Base-by-base conservation (phyloP, 2,329 filamentous ascomycete species). In the Ophiognomonia clavigignenti-juglandacearum region DNA sequence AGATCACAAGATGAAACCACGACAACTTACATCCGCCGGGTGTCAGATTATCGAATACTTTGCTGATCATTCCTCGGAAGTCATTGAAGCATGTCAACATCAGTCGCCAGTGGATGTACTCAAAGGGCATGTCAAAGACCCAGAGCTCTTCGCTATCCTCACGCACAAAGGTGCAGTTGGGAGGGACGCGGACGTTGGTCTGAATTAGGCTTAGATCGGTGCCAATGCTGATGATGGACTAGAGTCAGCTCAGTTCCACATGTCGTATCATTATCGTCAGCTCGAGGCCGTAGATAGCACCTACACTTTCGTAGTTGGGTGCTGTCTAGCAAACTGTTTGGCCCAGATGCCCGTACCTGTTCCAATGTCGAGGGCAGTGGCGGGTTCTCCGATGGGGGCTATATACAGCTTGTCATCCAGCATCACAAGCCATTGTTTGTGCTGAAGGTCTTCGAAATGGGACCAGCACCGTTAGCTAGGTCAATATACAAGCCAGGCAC, bases 201-300 rank as follows among this genome's bases (percentile, higher is more conserved):
- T 59, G 35, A 32, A 43, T 40, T 39, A 47, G 19, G 52, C 55
- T 40, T 40, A 35, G 14, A 54, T 60, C 54, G 46, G 56, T 58
- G 11, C 43, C 26, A 20, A 39, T 24, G 26, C n/a, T n/a, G n/a
- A n/a, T n/a, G n/a, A n/a, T n/a, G n/a, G n/a, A n/a, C n/a, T n/a
- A n/a, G n/a, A n/a, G n/a, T n/a, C n/a, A n/a, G n/a, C n/a, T n/a
- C n/a, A n/a, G n/a, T n/a, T n/a, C n/a, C n/a, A n/a, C n/a, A n/a
- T n/a, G n/a, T n/a, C n/a, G n/a, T n/a, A n/a, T n/a, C n/a, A n/a
- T n/a, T n/a, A n/a, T n/a, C n/a, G n/a, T n/a, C n/a, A n/a, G n/a
- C n/a, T n/a, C n/a, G n/a, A n/a, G n/a, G n/a, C n/a, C n/a, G n/a
- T n/a, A n/a, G n/a, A n/a, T n/a, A n/a, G n/a, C n/a, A n/a, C n/a